Conservation (phyloP, 257 asterid genomes). For the Forsythia viridissima region DNA sequence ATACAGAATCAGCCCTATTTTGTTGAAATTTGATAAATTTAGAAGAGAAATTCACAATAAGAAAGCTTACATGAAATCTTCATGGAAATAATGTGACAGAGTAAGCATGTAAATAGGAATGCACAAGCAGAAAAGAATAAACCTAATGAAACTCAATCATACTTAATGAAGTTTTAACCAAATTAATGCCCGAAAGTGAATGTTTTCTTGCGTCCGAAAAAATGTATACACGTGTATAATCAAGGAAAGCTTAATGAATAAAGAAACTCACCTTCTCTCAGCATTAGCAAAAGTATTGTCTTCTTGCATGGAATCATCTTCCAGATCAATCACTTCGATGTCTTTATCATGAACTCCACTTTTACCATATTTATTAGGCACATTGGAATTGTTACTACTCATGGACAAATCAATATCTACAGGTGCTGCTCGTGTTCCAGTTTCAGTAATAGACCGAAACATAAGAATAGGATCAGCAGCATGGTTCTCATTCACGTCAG, state of each 20-base stretch:
- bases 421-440: constrained; percentile 43
- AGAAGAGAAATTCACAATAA: constrained; percentile 8
- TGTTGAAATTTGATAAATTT: constrained; percentile 17
- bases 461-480: constrained; percentile 40
- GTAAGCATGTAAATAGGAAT: background rate
- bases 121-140: constrained; percentile 2
- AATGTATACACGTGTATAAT: background rate
- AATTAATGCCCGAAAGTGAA: background rate
- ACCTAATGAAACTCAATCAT: constrained; percentile 10
- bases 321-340: constrained; percentile 94
- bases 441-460: constrained; percentile 44
- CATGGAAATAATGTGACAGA: background rate
- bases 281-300: constrained; percentile 49
- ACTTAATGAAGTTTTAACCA: background rate
- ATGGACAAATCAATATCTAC: constrained; percentile 73
- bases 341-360: constrained; percentile 44
- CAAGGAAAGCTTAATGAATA: background rate
- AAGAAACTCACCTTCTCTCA: constrained; percentile 59
- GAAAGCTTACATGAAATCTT: constrained; percentile 8
- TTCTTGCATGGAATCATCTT: constrained; percentile 67
- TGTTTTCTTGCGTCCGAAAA: background rate
- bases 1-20: constrained; percentile 68
- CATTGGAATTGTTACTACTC: constrained; percentile 36
- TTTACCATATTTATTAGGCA: constrained; percentile 46
- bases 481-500: constrained; percentile 59